Percentiles rank a stretch among this genome's conserved stretches.
Conservation (phyloP, 106 monocot genomes). For the Dendrobium chrysotoxum region DNA sequence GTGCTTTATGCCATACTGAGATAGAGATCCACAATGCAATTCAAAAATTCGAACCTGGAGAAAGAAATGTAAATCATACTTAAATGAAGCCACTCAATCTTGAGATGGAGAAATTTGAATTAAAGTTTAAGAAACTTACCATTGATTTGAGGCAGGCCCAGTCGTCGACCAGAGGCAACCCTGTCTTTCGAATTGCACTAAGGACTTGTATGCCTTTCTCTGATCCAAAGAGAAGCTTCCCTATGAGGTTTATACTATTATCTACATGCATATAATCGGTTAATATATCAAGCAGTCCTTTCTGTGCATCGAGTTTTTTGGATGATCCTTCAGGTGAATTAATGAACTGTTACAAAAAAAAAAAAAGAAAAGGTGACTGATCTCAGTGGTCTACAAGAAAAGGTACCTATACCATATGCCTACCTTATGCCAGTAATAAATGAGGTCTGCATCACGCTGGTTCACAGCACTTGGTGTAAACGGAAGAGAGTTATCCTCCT, state of each 20-base stretch:
- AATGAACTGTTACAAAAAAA: constrained; percentile 26
- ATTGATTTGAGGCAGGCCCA: constrained; percentile 87
- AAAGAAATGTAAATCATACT: neutral
- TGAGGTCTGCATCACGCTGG: constrained; percentile 86
- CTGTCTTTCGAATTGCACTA: constrained; percentile 43
- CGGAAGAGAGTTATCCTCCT: constrained; percentile 46
- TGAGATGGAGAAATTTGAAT: neutral
- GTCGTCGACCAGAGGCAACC: constrained; percentile 69
- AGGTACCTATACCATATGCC: too few relatives aligned
- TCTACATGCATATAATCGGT: constrained; percentile 70
- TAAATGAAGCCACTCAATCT: neutral
- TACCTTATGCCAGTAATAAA: constrained; percentile 91
- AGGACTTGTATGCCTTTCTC: constrained; percentile 36
- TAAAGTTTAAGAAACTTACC: constrained; percentile 21
- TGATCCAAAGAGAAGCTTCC: constrained; percentile 75
- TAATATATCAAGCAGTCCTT: constrained; percentile 58
- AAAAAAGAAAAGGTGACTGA: too few relatives aligned
- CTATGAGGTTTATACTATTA: constrained; percentile 63
- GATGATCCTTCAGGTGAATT: constrained; percentile 44
- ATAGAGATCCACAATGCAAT: constrained; percentile 80
- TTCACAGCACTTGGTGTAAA: constrained; percentile 52
- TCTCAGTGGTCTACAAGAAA: too few relatives aligned
- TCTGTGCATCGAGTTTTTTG: constrained; percentile 50
- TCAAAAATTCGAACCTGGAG: constrained; percentile 84
- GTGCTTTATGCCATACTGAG: constrained; percentile 97